Percentiles rank a stretch among this genome's conserved stretches.
These are phyloP conservation scores for Yamadazyma mexicana DNA, from an alignment of 1,139 yeast genomes.

Conservation along the genomic window DNA sequence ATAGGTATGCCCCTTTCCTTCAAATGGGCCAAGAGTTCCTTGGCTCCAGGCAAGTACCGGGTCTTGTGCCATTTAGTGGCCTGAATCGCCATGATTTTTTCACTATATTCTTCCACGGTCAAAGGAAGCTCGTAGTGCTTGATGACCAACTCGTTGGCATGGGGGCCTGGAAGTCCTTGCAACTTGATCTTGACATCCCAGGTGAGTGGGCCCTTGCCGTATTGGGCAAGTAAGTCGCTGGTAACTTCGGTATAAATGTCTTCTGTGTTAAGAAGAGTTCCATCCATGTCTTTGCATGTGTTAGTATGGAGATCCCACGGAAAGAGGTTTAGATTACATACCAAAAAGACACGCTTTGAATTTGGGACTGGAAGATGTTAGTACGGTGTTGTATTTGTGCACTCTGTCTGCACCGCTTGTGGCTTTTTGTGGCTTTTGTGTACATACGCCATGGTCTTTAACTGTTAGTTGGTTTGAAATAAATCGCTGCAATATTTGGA, in stretches of 20 bases:
- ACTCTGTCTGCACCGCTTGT: too few relatives aligned
- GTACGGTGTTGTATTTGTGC: neutral
- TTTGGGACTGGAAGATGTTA: constrained; percentile 5
- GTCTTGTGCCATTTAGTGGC: constrained; percentile 60
- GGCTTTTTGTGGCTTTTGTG: neutral
- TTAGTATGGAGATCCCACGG: constrained; percentile 7
- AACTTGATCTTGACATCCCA: constrained; percentile 87
- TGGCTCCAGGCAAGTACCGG: constrained; percentile 80
- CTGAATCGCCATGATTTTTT: constrained; percentile 56
- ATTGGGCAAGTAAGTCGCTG: constrained; percentile 60
- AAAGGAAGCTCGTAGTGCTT: constrained; percentile 67
- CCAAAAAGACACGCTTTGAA: constrained; percentile 87
- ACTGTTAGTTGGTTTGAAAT: too few relatives aligned
- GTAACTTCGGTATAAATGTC: constrained; percentile 82
- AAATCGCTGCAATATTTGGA: too few relatives aligned
- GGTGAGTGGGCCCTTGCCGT: constrained; percentile 75
- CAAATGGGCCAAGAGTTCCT: constrained; percentile 60
- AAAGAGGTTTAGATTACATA: constrained; percentile 28
- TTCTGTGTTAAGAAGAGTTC: constrained; percentile 86
- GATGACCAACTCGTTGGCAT: constrained; percentile 58
- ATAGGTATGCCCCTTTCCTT: constrained; percentile 59
- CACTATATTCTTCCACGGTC: constrained; percentile 61
- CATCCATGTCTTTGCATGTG: constrained; percentile 74
- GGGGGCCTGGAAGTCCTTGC: constrained; percentile 89
- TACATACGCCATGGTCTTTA: neutral